Evolutionary conservation across 768 basidiomycete genomes (phyloP), one percentile per base, ranked within the genome.

Genomic region (Macrocybe gigantea): DNA sequence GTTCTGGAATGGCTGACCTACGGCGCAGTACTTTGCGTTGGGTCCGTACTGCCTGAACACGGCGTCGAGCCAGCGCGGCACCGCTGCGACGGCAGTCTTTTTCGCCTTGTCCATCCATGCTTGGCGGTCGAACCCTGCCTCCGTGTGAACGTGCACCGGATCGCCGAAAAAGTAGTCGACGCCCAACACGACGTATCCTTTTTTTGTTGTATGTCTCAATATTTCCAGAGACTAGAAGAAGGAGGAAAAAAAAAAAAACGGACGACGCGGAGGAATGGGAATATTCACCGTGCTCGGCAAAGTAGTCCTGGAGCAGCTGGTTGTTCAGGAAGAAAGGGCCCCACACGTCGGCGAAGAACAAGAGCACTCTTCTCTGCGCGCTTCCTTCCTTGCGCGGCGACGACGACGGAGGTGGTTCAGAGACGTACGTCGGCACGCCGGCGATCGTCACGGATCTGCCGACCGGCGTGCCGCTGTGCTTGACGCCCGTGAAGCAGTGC

Each of bases 141-240:
- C 60, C 14, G 63, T 57, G 51, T 75, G 70, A 1, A 55, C 46
- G n/a, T 72, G 55, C 1, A 83, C 54, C 8, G 74, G 67, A 45
- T 83, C 78, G 6, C 82, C 80, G 43, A 81, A 71, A 62, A 85
- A 83, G 60, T 82, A 84, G 51, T 85, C 83, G 37, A 77, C 61
- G 2, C 79, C 80, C 5, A 83, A 59, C 4, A 84, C 80, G 39
- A 68, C 62, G 56, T 75, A 84, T 1, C 82, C 82, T 83, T 38
- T 9, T 9, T 34, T 22, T 22, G 22, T 22, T 22, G 4, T 22
- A 22, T 9, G n/a, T 7, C 32, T 13, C 31, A 34, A 15, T 33
- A 31, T 10, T 30, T 33, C 22, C 44, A 40, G 5, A 9, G 33
- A 12, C 22, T 22, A 22, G n/a, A 22, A 22, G 22, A 22, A 22